Conservation (phyloP, 139 green algal genomes). For the Limnomonas spitsbergensis region DNA sequence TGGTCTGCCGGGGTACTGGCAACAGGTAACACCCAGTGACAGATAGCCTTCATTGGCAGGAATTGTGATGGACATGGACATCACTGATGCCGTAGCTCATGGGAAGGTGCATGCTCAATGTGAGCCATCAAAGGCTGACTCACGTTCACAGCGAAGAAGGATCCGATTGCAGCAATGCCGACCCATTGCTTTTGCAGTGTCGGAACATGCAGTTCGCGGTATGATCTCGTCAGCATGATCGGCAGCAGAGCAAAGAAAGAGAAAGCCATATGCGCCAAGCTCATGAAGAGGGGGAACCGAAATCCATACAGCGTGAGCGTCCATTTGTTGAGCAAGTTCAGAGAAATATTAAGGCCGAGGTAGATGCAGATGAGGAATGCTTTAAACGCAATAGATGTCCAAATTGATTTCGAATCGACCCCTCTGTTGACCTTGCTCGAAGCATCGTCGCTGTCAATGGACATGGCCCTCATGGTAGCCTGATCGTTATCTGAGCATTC, state of each 20-base stretch:
- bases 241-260: slow-evolving; percentile 34
- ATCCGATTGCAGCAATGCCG: slow-evolving; percentile 20
- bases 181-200: slow-evolving; percentile 29
- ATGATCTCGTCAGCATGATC: slow-evolving; percentile 25
- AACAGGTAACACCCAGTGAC: too few species aligned
- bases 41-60: too few species aligned
- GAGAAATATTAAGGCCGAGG: not conserved
- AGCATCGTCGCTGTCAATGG: too few species aligned
- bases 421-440: too few species aligned
- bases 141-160: slow-evolving; percentile 32
- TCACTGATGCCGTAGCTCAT: too few species aligned
- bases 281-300: slow-evolving; percentile 46
- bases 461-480: too few species aligned
- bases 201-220: slow-evolving; percentile 27
- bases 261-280: slow-evolving; percentile 47
- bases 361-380: not conserved
- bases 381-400: not conserved
- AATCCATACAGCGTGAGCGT: slow-evolving; percentile 51
- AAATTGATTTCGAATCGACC: too few species aligned
- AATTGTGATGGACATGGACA: too few species aligned
- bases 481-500: too few species aligned
- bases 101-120: too few species aligned
- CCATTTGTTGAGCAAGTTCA: slow-evolving; percentile 26
- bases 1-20: too few species aligned
- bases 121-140: too few species aligned